phyloP scores from a whole-genome alignment of 1,139 yeast genomes.

The Yamadazyma epiphylla region DNA sequence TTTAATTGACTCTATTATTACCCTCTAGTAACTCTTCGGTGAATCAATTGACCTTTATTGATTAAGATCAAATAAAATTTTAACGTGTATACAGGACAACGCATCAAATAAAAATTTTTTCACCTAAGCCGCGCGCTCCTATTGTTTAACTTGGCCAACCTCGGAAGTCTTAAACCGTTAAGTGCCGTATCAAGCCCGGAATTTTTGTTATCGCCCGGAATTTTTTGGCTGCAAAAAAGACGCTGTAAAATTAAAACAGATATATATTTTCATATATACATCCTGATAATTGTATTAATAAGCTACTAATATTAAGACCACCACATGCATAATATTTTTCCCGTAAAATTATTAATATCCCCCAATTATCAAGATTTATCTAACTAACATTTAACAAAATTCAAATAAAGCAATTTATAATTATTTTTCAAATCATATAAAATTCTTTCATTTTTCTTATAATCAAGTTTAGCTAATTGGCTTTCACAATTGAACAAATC shows the following conservation, averaged over 20 bases:
- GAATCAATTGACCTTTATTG: no score
- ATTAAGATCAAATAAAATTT: no score
- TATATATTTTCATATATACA: slow-evolving; percentile 2
- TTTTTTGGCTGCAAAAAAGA: no score
- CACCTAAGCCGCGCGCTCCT: no score
- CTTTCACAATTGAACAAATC: slow-evolving; percentile 30
- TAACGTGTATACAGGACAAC: neutral
- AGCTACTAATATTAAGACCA: slow-evolving; percentile 13
- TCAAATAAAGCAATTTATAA: slow-evolving; percentile 46
- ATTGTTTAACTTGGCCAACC: no score
- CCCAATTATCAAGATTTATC: slow-evolving; percentile 10
- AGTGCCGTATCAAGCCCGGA: no score
- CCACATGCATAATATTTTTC: slow-evolving; percentile 12
- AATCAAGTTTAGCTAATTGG: slow-evolving; percentile 42
- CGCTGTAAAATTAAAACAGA: no score
- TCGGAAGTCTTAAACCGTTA: no score
- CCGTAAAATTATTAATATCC: slow-evolving; percentile 11
- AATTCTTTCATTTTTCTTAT: slow-evolving; percentile 63
- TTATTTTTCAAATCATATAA: slow-evolving; percentile 61
- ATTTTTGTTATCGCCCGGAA: no score
- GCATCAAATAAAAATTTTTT: no score
- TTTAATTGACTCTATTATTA: neutral
- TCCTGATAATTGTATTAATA: slow-evolving; percentile 12
- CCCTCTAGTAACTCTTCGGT: no score
- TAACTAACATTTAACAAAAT: slow-evolving; percentile 27